These are phyloP conservation scores for Paraconiothyrium brasiliense DNA, from an alignment of 2,329 filamentous ascomycete species.

Conservation along the genomic window DNA sequence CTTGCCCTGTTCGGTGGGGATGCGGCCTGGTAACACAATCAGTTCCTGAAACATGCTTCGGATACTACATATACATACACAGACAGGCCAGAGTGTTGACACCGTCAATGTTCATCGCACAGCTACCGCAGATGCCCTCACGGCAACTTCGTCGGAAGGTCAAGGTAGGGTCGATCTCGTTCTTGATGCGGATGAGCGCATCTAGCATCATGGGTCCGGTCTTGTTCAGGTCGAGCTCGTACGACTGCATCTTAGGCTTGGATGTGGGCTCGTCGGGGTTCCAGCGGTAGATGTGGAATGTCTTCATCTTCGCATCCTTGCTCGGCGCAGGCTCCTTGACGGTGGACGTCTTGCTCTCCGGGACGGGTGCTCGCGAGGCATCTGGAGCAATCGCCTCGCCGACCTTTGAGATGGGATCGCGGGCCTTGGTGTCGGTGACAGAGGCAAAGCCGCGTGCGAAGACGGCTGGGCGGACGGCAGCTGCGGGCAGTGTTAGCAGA, in stretches of 20 bases:
- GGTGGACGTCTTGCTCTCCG: slow-evolving; percentile 66
- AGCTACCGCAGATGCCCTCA: slow-evolving; percentile 98
- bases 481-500: slow-evolving; percentile 41
- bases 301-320: slow-evolving; percentile 76
- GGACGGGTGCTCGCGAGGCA: slow-evolving; percentile 40
- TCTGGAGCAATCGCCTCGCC: slow-evolving; percentile 42
- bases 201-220: slow-evolving; percentile 99
- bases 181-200: slow-evolving; percentile 97
- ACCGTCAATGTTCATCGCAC: slow-evolving; percentile 99
- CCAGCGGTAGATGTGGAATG: slow-evolving; percentile 99
- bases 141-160: slow-evolving; percentile 96
- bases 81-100: slow-evolving; percentile 97
- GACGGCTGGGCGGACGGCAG: slow-evolving; percentile 47
- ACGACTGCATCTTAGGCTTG: slow-evolving; percentile 96
- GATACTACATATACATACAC: slow-evolving; percentile 70
- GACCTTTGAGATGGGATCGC: slow-evolving; percentile 45
- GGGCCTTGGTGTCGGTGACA: slow-evolving; percentile 43
- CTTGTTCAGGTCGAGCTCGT: slow-evolving; percentile 97
- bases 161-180: slow-evolving; percentile 94
- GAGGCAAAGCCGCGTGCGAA: slow-evolving; percentile 52
- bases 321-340: slow-evolving; percentile 68
- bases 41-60: slow-evolving; percentile 16
- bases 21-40: slow-evolving; percentile 73
- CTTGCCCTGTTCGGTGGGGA: slow-evolving; percentile 80
- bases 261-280: slow-evolving; percentile 90